These are phyloP conservation scores for Trametes punicea DNA, from an alignment of 768 basidiomycete species.

Conservation along the genomic window DNA sequence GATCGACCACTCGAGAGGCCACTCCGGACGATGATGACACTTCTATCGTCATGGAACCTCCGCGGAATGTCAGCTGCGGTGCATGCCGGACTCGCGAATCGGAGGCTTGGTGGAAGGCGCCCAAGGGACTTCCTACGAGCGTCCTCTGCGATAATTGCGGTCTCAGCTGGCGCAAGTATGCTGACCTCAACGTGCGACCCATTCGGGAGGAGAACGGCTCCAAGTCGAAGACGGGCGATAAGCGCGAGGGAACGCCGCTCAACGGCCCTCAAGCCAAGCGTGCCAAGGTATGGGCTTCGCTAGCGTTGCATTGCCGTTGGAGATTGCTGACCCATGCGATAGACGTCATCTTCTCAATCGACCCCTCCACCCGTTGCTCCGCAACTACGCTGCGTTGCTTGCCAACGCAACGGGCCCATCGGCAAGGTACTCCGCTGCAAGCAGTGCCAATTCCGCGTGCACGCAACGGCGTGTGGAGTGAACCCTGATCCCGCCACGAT, in stretches of 20 bases:
- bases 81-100: constrained; percentile 84
- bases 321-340: not conserved
- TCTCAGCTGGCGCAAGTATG: constrained; percentile 89
- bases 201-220: constrained; percentile 58
- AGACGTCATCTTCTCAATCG: constrained; percentile 46
- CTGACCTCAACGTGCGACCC: constrained; percentile 76
- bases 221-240: constrained; percentile 39
- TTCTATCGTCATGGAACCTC: constrained; percentile 60
- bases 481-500: constrained; percentile 56
- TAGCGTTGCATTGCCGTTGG: not conserved
- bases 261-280: constrained; percentile 56
- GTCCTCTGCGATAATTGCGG: constrained; percentile 87
- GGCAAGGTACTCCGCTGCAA: constrained; percentile 81
- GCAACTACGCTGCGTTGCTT: constrained; percentile 72
- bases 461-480: constrained; percentile 74
- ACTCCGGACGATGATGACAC: constrained; percentile 62
- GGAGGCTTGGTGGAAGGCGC: constrained; percentile 87
- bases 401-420: constrained; percentile 68
- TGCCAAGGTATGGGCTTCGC: constrained; percentile 46
- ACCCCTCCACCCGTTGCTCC: constrained; percentile 55
- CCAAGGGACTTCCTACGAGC: constrained; percentile 73
- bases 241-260: constrained; percentile 60
- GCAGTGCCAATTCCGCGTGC: constrained; percentile 73
- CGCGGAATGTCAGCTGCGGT: constrained; percentile 61
- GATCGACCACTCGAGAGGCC: constrained; percentile 14